A percentile compares a stretch with the other conserved stretches of the same genome.
Conservation (phyloP, 108 stramenopile species). For the Fragilaria crotonensis region DNA sequence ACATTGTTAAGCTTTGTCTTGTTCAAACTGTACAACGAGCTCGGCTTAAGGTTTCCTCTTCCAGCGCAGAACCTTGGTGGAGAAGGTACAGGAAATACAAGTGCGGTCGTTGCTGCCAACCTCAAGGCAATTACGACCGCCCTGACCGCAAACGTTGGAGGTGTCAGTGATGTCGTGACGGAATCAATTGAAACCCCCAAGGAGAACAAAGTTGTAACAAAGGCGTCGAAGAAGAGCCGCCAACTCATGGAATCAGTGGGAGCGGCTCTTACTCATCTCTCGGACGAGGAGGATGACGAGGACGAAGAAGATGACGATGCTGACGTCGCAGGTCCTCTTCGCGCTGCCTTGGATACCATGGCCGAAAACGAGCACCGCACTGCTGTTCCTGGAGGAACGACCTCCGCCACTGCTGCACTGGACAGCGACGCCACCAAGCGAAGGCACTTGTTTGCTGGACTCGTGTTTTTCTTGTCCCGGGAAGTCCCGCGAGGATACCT, state of each 20-base stretch:
- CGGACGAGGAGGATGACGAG: conserved; percentile 46
- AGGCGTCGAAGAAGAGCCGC: conserved; percentile 42
- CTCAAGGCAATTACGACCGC: conserved; percentile 51
- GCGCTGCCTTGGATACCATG: conserved; percentile 72
- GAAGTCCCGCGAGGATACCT: conserved; percentile 91
- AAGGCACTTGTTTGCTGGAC: conserved; percentile 68
- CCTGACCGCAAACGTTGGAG: conserved; percentile 48
- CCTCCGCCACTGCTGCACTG: conserved; percentile 13
- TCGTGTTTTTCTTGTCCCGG: conserved; percentile 88
- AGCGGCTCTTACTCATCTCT: conserved; percentile 54
- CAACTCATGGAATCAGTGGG: conserved; percentile 56
- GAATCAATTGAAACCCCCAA: conserved; percentile 37
- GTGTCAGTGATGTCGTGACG: conserved; percentile 54
- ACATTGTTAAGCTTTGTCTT: conserved; percentile 89
- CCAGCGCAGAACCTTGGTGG: conserved; percentile 39
- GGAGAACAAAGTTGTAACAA: conserved; percentile 4
- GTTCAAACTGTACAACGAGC: conserved; percentile 89
- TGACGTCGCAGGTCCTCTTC: conserved; percentile 68
- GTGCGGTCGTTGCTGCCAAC: conserved; percentile 61
- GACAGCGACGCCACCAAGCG: conserved; percentile 68
- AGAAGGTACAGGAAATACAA: conserved; percentile 45
- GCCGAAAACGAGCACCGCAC: conserved; percentile 36
- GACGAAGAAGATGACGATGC: conserved; percentile 62
- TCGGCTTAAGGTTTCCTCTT: conserved; percentile 88
- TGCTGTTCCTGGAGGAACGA: conserved; percentile 22